These are phyloP conservation scores for Geotrichum klebahnii DNA, from an alignment of 1,139 yeast genomes.

Conservation along the genomic window DNA sequence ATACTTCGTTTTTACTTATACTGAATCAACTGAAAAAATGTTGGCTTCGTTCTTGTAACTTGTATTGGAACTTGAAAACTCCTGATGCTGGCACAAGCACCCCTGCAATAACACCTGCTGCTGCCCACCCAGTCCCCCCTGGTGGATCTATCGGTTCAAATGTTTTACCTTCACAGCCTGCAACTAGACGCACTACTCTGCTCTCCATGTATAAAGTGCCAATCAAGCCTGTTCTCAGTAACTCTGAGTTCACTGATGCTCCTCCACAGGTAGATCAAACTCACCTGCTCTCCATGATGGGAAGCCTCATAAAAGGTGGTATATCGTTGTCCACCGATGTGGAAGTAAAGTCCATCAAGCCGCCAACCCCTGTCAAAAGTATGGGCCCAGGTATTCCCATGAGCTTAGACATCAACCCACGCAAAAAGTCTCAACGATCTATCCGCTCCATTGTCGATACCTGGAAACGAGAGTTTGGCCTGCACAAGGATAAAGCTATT, in stretches of 20 bases:
- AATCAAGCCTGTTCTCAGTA: conserved; percentile 30
- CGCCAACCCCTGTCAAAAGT: conserved; percentile 23
- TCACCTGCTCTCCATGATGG: conserved; percentile 22
- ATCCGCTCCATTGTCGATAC: conserved; percentile 12
- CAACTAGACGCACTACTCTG: conserved; percentile 32
- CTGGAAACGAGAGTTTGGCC: conserved; percentile 21
- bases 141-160: conserved; percentile 29
- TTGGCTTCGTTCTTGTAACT: conserved; percentile 38
- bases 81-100: conserved; percentile 16
- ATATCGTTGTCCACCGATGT: conserved; percentile 34
- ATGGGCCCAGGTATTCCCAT: conserved; percentile 9
- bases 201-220: conserved; percentile 35
- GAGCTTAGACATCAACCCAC: conserved; percentile 1
- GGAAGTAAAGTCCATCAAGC: conserved; percentile 30
- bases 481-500: conserved; percentile 16
- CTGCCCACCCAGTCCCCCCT: conserved; percentile 19
- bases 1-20: conserved; percentile 32
- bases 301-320: conserved; percentile 35
- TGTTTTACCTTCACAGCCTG: conserved; percentile 19
- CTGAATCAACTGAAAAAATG: conserved; percentile 38
- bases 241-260: conserved; percentile 20
- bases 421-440: conserved; percentile 13
- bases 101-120: background rate
- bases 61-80: conserved; percentile 37
- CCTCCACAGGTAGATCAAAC: background rate